phyloP scores from a whole-genome alignment of 2,329 filamentous ascomycete species.

The Parasarocladium wereldwijsianum region DNA sequence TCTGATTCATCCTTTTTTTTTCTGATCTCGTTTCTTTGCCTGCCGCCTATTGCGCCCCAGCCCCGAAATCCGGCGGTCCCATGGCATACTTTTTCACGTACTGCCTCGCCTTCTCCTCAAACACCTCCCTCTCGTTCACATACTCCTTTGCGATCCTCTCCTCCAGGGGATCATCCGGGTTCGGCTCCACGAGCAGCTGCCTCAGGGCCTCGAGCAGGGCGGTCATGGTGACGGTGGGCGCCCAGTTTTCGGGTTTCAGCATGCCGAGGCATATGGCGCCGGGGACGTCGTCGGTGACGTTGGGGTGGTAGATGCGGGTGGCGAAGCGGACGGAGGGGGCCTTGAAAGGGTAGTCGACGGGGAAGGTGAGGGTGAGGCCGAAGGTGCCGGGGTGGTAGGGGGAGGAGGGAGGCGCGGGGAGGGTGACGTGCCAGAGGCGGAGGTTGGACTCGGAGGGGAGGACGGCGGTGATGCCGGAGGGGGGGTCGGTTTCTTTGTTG shows the following conservation, averaged over 20 bases:
- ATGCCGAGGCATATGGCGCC: constrained; percentile 77
- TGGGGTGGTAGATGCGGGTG: constrained; percentile 92
- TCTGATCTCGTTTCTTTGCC: constrained; percentile 2
- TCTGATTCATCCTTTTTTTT: constrained; percentile 2
- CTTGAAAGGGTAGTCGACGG: constrained; percentile 80
- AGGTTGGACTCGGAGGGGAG: constrained; percentile 33
- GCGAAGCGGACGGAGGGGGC: constrained; percentile 64
- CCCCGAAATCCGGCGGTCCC: constrained; percentile 21
- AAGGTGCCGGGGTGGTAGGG: constrained; percentile 54
- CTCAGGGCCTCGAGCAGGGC: constrained; percentile 66
- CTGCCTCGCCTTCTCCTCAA: constrained; percentile 59
- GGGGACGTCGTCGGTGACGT: constrained; percentile 74
- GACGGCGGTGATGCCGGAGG: constrained; percentile 28
- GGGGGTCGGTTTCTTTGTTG: constrained; percentile 28
- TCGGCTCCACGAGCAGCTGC: constrained; percentile 62
- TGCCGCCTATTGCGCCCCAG: constrained; percentile 4
- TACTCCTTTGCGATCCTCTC: constrained; percentile 74
- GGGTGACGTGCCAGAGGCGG: constrained; percentile 35
- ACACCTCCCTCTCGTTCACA: constrained; percentile 50
- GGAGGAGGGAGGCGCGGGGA: constrained; percentile 28
- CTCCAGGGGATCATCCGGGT: constrained; percentile 84
- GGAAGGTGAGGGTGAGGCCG: constrained; percentile 57
- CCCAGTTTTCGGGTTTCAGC: constrained; percentile 81
- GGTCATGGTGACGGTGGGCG: constrained; percentile 64
- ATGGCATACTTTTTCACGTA: constrained; percentile 63